phyloP scores from a whole-genome alignment of 805 yeast genomes.

The Candida saitoana region DNA sequence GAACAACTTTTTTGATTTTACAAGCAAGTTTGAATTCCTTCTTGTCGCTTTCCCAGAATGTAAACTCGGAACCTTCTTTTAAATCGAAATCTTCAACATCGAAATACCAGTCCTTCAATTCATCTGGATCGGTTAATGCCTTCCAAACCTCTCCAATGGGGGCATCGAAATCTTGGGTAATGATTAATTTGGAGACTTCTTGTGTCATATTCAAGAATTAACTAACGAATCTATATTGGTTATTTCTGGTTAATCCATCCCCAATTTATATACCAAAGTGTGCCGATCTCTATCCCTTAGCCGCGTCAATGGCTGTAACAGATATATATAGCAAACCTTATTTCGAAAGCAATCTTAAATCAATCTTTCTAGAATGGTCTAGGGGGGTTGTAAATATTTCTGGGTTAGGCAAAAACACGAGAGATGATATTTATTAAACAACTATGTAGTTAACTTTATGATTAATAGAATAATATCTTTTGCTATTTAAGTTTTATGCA shows the following conservation, averaged over 20 bases:
- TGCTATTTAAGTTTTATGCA: not conserved
- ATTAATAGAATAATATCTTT: no score
- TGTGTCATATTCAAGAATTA: no score
- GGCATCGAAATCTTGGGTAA: not conserved
- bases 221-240: no score
- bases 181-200: not conserved
- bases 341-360: not conserved
- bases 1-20: not conserved
- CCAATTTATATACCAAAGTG: no score
- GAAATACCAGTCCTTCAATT: not conserved
- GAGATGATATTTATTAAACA: not conserved
- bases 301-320: not conserved
- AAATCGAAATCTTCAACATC: slow-evolving; percentile 1
- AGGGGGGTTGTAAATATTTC: no score
- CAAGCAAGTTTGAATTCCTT: not conserved
- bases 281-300: not conserved
- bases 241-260: no score
- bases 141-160: not conserved
- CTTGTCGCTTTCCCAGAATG: not conserved
- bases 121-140: not conserved
- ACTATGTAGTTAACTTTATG: not conserved
- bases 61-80: not conserved
- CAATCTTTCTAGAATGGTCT: not conserved
- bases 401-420: no score
- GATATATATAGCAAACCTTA: not conserved